Evolutionary conservation across 1,139 yeast species (phyloP), one percentile per base, ranked within the genome.

Genomic region (Zygosaccharomyces sapae): DNA sequence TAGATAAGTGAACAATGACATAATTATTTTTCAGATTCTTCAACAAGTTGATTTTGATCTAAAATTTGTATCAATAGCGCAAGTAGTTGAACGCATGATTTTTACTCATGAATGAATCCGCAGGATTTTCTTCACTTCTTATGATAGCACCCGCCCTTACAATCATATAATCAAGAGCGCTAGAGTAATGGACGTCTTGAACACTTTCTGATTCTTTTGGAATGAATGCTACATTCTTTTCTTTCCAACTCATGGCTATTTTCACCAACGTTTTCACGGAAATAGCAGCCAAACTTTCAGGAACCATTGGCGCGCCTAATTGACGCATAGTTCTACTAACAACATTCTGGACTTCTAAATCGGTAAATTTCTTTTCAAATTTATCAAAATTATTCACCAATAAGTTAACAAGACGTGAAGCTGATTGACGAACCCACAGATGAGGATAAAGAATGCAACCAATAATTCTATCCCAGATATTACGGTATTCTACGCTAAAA

Each of bases 351-450:
- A 84, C 59, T 42, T 77, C 76, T 36, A 68, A 67, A 30, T 55
- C 56, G 19, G 55, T 54, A 7, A 67, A 54, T 36, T 59, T 45
- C 7, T 43, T 44, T 40, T 70, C 70, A 19, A 70, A 56, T 4
- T 65, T 62, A 13, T 69, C 72, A 36, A 71, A 51, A 48, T 74
- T 74, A 2, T 73, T 59, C 43, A 86, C 68, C 41, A 83, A 63
- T 2, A 70, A 62, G 1, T 83, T 81, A 34, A 82, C 65, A 41
- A 88, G 70, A 44, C 90, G 73, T n/a, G 84, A 71, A 0, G 95
- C 70, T 4, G 79, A 71, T 47, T 86, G 71, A 59, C 97, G 79
- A 9, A 90, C 85, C 97, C 97, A 90, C 0, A 95, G 76, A 65
- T 90, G 97, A 1, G 97, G 97, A 65, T 79, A 92, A 45, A 90